Evolutionary conservation across 768 basidiomycete genomes (phyloP).

Genomic region (Mycena belliarum): DNA sequence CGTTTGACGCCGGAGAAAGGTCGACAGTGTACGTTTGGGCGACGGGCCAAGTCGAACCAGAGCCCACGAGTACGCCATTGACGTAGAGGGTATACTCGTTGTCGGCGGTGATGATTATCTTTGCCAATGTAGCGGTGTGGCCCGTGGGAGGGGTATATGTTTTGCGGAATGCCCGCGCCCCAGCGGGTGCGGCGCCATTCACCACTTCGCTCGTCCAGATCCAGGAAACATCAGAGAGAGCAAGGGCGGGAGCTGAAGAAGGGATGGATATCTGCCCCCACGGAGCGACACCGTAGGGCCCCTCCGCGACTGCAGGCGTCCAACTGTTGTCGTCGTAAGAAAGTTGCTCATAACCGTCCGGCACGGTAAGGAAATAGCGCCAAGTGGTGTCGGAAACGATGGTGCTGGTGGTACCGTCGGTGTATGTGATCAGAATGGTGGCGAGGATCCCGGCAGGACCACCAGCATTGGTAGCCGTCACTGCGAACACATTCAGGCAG

Average conservation of each 20-base stretch:
- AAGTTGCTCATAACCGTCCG: constrained; percentile 30
- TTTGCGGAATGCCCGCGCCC: constrained; percentile 32
- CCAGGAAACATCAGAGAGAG: constrained; percentile 27
- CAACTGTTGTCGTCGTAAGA: constrained; percentile 32
- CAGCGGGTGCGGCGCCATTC: constrained; percentile 20
- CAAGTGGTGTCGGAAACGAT: constrained; percentile 33
- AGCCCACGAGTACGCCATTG: constrained; percentile 29
- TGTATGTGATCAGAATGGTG: constrained; percentile 32
- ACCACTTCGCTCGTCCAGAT: constrained; percentile 34
- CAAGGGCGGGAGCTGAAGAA: constrained; percentile 21
- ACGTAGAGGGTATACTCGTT: constrained; percentile 30
- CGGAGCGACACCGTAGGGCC: constrained; percentile 10
- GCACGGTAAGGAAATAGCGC: constrained; percentile 26
- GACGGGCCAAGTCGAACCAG: constrained; percentile 5
- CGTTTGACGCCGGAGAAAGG: constrained; percentile 13
- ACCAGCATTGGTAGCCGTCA: constrained; percentile 23
- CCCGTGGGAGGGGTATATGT: constrained; percentile 25
- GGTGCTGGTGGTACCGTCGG: constrained; percentile 29
- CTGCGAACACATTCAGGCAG: constrained; percentile 34
- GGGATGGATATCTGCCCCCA: constrained; percentile 17
- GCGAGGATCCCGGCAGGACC: constrained; percentile 30
- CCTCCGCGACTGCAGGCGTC: constrained; percentile 29
- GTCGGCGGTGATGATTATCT: constrained; percentile 27
- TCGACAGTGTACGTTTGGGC: constrained; percentile 19
- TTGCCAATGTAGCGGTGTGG: constrained; percentile 23